Base-by-base conservation (phyloP, 768 basidiomycete genomes). In the Rhizopogon vesiculosus region DNA sequence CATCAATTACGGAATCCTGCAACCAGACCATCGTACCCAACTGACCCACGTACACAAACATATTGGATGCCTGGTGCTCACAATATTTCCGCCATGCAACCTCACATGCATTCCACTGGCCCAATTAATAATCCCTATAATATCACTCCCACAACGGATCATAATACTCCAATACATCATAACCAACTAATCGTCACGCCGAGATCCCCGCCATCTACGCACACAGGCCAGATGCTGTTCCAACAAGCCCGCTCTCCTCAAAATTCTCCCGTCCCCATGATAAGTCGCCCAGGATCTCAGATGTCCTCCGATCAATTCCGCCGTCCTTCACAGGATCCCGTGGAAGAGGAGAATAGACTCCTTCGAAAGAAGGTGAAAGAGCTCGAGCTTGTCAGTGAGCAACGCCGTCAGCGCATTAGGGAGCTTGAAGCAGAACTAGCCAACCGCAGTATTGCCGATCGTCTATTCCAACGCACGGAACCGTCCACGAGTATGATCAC, bases 301-400 rank as follows among this genome's bases (percentile, higher is more conserved):
- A 59, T 65, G 22, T 61, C 68, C 62, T 54, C 61, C 22, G 56
- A 67, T 3, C 66, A 70, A 3, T 65, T 60, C 42, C 64, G 65
- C 3, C 66, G 65, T 40, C 54, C 62, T 19, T 44, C 63, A 16
- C 62, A 41, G n/a, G 68, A 69, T 22, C 56, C 64, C 6, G 55
- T 65, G 53, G 78, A 83, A 29, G 77, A 77, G 6, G 86, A 89
- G 62, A 66, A 86, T 44, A 74, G 70, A 19, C 72, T 69, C 29
- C 79, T 91, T 28, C 81, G 80, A 41, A 80, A 77, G 59, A 78
- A 74, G 56, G 73, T 90, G 48, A 78, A 73, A 18, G 84, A 89
- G 57, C 77, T 89, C 39, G 86, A 91, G 70, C 76, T 77, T 53
- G 76, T 80, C 57, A 80, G 83, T 62, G 74, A 80, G 43, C 76